Evolutionary conservation across 495 filamentous ascomycete genomes (phyloP).

Genomic region (Neurospora intermedia): DNA sequence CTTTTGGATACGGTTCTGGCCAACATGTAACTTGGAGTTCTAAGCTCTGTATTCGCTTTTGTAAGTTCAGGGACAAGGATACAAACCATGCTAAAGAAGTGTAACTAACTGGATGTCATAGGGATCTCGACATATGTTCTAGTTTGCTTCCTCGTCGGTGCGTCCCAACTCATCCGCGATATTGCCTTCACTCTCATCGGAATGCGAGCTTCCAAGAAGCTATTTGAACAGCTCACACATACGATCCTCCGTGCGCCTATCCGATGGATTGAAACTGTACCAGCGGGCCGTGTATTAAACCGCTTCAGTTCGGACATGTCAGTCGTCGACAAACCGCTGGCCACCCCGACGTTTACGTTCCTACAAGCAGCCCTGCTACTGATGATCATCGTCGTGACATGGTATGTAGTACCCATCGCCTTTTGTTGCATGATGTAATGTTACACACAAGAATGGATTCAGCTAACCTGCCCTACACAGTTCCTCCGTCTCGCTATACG

Average conservation of each 20-base stretch:
- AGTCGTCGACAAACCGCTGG: constrained; percentile 26
- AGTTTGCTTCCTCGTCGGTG: not conserved
- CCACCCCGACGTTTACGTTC: constrained; percentile 10
- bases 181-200: constrained; percentile 20
- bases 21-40: not conserved
- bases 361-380: constrained; percentile 8
- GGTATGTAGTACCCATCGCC: constrained; percentile 3
- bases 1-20: not conserved
- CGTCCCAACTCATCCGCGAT: constrained; percentile 10
- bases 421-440: not conserved
- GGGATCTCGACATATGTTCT: not conserved
- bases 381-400: constrained; percentile 16
- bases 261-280: constrained; percentile 39
- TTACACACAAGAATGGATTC: not conserved
- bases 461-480: not conserved
- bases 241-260: constrained; percentile 39
- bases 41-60: not conserved
- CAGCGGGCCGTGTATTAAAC: constrained; percentile 40
- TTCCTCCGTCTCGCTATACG: constrained; percentile 11
- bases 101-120: not conserved
- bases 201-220: constrained; percentile 23
- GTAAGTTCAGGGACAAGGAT: not conserved
- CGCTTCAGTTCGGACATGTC: constrained; percentile 39
- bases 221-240: constrained; percentile 31
- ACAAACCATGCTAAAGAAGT: not conserved